Conservation (phyloP, 169 alveolate species). For the Perkinsus marinus region DNA sequence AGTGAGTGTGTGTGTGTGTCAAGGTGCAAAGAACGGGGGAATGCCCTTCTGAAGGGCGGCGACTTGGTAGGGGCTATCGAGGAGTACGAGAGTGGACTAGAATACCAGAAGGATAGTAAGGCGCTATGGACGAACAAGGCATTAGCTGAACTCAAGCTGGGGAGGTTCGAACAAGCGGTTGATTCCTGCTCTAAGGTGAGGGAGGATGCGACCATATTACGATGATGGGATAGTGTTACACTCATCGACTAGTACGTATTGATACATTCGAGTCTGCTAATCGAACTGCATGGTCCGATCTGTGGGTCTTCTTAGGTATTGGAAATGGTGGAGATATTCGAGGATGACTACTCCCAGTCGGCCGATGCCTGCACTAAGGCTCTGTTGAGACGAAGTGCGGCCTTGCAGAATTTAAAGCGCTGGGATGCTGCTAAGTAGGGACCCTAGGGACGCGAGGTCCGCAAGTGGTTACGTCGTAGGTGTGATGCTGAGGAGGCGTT, state of each 20-base stretch:
- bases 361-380: constrained; percentile 61
- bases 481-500: constrained; percentile 52
- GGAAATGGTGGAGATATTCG: constrained; percentile 64
- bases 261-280: too few relatives aligned
- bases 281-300: too few relatives aligned
- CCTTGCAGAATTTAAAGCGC: constrained; percentile 44
- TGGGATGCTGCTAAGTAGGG: constrained; percentile 45
- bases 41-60: constrained; percentile 47
- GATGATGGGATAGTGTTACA: not conserved
- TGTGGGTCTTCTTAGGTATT: constrained; percentile 26
- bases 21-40: constrained; percentile 57
- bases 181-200: constrained; percentile 48
- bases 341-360: constrained; percentile 51
- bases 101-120: constrained; percentile 47
- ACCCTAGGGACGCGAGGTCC: too few relatives aligned
- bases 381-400: constrained; percentile 55
- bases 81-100: constrained; percentile 59
- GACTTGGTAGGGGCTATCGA: constrained; percentile 56
- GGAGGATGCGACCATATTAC: not conserved
- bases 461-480: too few relatives aligned
- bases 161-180: constrained; percentile 50
- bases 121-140: constrained; percentile 68
- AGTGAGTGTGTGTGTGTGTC: too few relatives aligned
- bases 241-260: too few relatives aligned
- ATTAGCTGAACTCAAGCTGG: constrained; percentile 51